Evolutionary conservation across 495 filamentous ascomycete species (phyloP).

Genomic region (Thermothielavioides terrestris): DNA sequence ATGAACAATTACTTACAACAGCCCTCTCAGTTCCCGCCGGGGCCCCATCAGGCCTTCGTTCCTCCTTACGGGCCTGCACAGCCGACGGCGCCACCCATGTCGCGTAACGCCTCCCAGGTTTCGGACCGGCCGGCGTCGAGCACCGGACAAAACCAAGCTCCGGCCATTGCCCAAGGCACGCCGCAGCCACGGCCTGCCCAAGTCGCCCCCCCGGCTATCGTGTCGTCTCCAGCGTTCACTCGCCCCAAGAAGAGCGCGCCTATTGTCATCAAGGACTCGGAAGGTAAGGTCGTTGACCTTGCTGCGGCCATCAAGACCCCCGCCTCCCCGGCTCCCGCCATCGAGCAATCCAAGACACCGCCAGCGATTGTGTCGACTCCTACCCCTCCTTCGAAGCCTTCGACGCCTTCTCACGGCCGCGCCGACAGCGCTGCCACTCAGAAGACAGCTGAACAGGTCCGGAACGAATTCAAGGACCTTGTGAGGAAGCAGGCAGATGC

Average conservation of each 20-base stretch:
- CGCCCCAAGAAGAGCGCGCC: slow-evolving; percentile 54
- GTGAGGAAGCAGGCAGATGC: slow-evolving; percentile 33
- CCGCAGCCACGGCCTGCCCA: slow-evolving; percentile 44
- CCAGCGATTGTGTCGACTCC: slow-evolving; percentile 45
- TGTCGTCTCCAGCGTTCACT: slow-evolving; percentile 52
- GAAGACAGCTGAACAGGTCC: slow-evolving; percentile 44
- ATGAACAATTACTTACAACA: slow-evolving; percentile 40
- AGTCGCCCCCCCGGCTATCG: slow-evolving; percentile 51
- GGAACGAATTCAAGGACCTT: slow-evolving; percentile 44
- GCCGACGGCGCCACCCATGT: slow-evolving; percentile 59
- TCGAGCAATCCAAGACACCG: slow-evolving; percentile 44
- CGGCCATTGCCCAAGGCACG: slow-evolving; percentile 38
- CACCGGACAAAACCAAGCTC: slow-evolving; percentile 52
- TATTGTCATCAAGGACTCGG: slow-evolving; percentile 70
- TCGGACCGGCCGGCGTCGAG: slow-evolving; percentile 74
- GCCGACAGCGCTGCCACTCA: slow-evolving; percentile 37
- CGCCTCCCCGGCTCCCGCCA: slow-evolving; percentile 39
- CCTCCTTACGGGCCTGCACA: slow-evolving; percentile 31
- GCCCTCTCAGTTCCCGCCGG: slow-evolving; percentile 31
- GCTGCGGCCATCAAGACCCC: slow-evolving; percentile 29
- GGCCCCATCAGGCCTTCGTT: slow-evolving; percentile 39
- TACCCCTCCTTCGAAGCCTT: slow-evolving; percentile 42
- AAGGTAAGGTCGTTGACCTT: slow-evolving; percentile 52
- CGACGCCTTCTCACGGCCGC: slow-evolving; percentile 38
- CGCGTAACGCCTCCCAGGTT: slow-evolving; percentile 73